Base-by-base conservation (phyloP, 2,329 filamentous ascomycete genomes). In the Scolecobasidium constrictum region DNA sequence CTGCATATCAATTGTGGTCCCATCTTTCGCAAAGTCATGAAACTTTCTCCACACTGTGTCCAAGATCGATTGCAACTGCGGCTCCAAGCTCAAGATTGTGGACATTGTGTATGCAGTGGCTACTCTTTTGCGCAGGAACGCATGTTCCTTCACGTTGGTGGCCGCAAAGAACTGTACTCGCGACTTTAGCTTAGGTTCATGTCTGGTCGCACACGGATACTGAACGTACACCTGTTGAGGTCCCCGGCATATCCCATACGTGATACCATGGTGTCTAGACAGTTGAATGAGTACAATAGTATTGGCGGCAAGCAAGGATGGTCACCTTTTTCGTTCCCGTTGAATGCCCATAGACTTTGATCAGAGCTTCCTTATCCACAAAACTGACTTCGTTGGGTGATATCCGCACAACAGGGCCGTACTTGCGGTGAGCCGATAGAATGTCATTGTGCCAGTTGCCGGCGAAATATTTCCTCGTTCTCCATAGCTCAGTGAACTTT, bases 331-430 rank as follows among this genome's bases (percentile, higher is more conserved):
- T 9, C 9, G 26, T n/a, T n/a, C n/a, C n/a, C 26, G 26, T 31
- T 31, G 9, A 7, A n/a, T 31, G 26, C 9, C 26, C 26, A n/a
- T 31, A 31, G 9, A 31, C 9, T 9, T 31, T 7, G 9, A 9
- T 31, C 26, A 31, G n/a, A 31, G 26, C 26, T 9, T 7, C 26
- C 9, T 7, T 31, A n/a, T 31, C 26, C 26, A 31, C 26, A 31
- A 31, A 7, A 31, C 26, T 31, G 26, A 57, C 45, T 23, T 53
- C 50, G 16, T 52, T 42, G 1, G 54, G 54, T 2, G 49, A 40
- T 18, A 54, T 33, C 16, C 54, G 50, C 3, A 57, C 50, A 19
- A 56, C 44, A 5, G 47, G 44, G 19, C 54, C 54, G 31, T 50
- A 51, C 35, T 45, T 45, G 1, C 38, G 28, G 36, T 46, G 44